Evolutionary conservation across 331 rosid genomes (phyloP).

Genomic region (Cucumis variabilis): DNA sequence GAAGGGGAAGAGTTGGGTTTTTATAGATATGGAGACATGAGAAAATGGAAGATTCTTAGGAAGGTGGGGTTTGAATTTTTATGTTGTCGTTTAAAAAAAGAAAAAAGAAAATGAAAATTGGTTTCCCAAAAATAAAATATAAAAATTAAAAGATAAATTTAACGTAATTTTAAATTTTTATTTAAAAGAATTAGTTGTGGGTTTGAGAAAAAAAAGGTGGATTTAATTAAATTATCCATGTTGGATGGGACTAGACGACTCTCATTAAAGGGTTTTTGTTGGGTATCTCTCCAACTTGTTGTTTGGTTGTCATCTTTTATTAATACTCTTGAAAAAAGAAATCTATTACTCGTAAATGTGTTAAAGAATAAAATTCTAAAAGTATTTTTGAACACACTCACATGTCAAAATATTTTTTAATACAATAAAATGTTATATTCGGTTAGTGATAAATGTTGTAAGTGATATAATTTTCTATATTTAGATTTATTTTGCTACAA

Average conservation of each 20-base stretch:
- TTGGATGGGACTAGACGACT: background rate
- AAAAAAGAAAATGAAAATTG: background rate
- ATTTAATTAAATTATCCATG: constrained; percentile 15
- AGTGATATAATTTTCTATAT: too few relatives aligned
- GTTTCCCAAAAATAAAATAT: too few relatives aligned
- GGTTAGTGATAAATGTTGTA: too few relatives aligned
- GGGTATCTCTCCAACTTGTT: constrained; percentile 4
- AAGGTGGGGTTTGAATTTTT: background rate
- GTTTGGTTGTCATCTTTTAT: background rate
- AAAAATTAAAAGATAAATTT: too few relatives aligned
- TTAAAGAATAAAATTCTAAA: too few relatives aligned
- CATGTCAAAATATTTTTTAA: too few relatives aligned
- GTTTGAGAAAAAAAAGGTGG: background rate
- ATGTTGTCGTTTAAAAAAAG: background rate
- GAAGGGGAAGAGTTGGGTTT: background rate
- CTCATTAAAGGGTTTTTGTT: background rate
- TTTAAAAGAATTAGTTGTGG: background rate
- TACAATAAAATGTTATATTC: too few relatives aligned
- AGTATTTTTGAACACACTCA: too few relatives aligned
- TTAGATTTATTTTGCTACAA: too few relatives aligned
- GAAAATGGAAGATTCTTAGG: background rate
- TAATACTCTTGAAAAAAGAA: too few relatives aligned
- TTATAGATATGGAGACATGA: background rate
- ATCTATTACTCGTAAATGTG: too few relatives aligned
- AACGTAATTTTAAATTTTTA: background rate